Conservation (phyloP, 306 rosid genomes). For the Vicia faba region DNA sequence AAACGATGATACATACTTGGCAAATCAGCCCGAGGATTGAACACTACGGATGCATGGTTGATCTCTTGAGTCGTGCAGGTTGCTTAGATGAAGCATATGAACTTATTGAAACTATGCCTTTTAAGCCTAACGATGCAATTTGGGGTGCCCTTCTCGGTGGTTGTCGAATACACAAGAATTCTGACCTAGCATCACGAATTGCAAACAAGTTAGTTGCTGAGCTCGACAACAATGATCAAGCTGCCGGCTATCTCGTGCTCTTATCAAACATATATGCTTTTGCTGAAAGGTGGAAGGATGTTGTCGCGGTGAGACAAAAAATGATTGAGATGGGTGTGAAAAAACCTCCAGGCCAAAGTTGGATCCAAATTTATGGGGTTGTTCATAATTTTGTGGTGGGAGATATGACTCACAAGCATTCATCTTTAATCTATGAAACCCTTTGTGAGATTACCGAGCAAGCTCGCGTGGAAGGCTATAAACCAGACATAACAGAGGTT, state of each 20-base stretch:
- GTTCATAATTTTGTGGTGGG: conserved; percentile 62
- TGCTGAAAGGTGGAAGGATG: conserved; percentile 65
- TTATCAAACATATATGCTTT: conserved; percentile 65
- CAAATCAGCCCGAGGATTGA: conserved; percentile 62
- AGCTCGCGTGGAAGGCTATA: conserved; percentile 41
- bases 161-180: conserved; percentile 71
- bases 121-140: conserved; percentile 64
- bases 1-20: conserved; percentile 58
- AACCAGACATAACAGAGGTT: conserved; percentile 36
- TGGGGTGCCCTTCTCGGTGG: conserved; percentile 87
- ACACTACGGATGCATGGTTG: conserved; percentile 91
- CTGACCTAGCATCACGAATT: conserved; percentile 55
- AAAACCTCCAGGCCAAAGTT: conserved; percentile 75
- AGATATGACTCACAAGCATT: conserved; percentile 60
- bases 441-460: conserved; percentile 51
- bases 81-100: conserved; percentile 63
- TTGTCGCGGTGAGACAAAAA: conserved; percentile 54
- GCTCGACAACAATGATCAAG: conserved; percentile 48
- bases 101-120: conserved; percentile 68
- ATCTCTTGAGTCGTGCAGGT: conserved; percentile 86
- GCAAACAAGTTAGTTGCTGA: conserved; percentile 48
- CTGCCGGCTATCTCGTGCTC: conserved; percentile 72
- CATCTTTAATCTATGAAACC: conserved; percentile 50
- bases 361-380: conserved; percentile 62
- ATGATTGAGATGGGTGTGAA: conserved; percentile 66